Percentiles rank a stretch among this genome's conserved stretches.
phyloP scores from a whole-genome alignment of 768 basidiomycete genomes.

The Russula ochroleuca region DNA sequence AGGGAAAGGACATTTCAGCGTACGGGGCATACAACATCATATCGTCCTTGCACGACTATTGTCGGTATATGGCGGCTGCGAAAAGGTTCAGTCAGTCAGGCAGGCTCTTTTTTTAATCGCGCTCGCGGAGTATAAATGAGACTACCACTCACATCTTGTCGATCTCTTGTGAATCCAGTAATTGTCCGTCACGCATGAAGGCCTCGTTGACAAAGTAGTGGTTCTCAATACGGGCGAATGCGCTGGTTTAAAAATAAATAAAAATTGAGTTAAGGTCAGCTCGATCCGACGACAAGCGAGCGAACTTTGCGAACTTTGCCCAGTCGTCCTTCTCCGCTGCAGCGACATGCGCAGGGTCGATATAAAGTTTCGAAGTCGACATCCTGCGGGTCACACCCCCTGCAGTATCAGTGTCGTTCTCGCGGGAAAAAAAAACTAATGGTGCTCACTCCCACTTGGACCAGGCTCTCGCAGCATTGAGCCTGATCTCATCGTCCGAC shows the following conservation, averaged over 20 bases:
- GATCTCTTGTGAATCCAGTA: slow-evolving; percentile 77
- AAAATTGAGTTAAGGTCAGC: neutral
- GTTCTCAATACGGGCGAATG: slow-evolving; percentile 86
- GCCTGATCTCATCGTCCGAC: slow-evolving; percentile 57
- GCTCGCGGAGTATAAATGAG: neutral
- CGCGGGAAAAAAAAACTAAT: neutral
- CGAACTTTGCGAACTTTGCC: slow-evolving; percentile 52
- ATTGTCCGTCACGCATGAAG: slow-evolving; percentile 84
- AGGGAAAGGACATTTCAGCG: slow-evolving; percentile 26
- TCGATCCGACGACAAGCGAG: neutral
- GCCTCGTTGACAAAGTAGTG: slow-evolving; percentile 90
- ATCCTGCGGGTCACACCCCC: slow-evolving; percentile 50
- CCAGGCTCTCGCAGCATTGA: slow-evolving; percentile 80
- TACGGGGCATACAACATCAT: slow-evolving; percentile 86
- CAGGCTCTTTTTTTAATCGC: neutral
- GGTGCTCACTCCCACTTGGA: slow-evolving; percentile 82
- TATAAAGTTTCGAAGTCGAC: slow-evolving; percentile 69
- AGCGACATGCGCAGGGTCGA: slow-evolving; percentile 64
- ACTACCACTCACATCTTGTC: slow-evolving; percentile 66
- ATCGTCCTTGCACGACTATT: slow-evolving; percentile 78
- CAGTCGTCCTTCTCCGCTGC: slow-evolving; percentile 69
- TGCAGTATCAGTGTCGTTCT: neutral
- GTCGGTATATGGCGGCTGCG: slow-evolving; percentile 84
- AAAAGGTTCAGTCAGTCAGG: slow-evolving; percentile 7
- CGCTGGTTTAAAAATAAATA: slow-evolving; percentile 40